Evolutionary conservation across 345 rosid species (phyloP), one percentile per base, ranked within the genome.

Genomic region (Gossypium arboreum): DNA sequence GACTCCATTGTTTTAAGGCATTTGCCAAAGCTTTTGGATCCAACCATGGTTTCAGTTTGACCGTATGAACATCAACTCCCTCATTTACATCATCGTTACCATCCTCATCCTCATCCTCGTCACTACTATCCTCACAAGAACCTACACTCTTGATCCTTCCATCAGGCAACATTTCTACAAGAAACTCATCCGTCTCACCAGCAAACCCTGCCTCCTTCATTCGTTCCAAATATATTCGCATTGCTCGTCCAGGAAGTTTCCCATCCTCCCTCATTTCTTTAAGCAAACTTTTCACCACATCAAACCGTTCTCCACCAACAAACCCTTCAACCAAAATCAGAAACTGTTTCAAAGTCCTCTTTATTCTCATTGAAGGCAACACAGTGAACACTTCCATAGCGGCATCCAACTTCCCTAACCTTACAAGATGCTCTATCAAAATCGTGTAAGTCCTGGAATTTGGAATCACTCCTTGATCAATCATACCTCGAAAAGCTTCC

Each of bases 11-110:
- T 64, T 81, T 83, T 79, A 94, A 78, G 29, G 98, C 88, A 45
- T 76, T 79, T 57, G 97, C 97, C 85, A 94, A 86, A 80, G 95
- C 95, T 79, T 84, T 88, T 7, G 98, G 97, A 71, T 92, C 95
- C 75, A 94, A 70, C 97, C 95, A 91, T 67, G 94, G 92, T 79
- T 92, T 94, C 81, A 92, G 81, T 80, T 71, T 79, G 67, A 92
- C 82, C 66, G 29, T 83, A 65, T 71, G 43, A 27, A 67, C 72
- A 54, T 57, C 75, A 68, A 68, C 72, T 68, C 72, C 74, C 27
- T 24, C 79, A 48, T 79, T 79, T 58, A 70, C 63, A 59, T 59
- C 71, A 24, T 39, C 82, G 25, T 73, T 82, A 20, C 73, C 76
- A 12, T 73, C 84, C 9, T 75, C 78, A 11, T 76, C 81, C 25